A percentile compares a stretch with the other conserved stretches of the same genome.
These are phyloP conservation scores for Russula foetens DNA, from an alignment of 768 basidiomycete genomes.

Conservation along the genomic window DNA sequence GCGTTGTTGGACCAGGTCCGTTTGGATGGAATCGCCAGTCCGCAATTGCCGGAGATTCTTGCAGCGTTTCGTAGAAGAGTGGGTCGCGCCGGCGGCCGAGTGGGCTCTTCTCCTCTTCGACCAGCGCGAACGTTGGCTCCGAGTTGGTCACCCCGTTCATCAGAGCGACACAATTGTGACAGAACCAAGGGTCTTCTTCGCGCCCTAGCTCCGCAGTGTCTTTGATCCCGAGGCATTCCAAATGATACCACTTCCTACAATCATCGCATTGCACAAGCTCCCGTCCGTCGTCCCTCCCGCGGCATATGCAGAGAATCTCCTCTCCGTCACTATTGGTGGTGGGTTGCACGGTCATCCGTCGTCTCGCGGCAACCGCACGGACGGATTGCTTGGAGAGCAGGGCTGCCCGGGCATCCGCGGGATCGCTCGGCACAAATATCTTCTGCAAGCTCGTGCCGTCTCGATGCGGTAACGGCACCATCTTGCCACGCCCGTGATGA, in stretches of 20 bases:
- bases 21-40: conserved; percentile 37
- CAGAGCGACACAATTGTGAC: conserved; percentile 43
- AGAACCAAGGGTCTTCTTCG: conserved; percentile 79
- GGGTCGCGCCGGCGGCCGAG: conserved; percentile 40
- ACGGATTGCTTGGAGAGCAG: conserved; percentile 65
- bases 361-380: conserved; percentile 48
- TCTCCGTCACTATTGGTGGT: conserved; percentile 38
- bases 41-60: conserved; percentile 43
- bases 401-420: conserved; percentile 68
- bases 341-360: conserved; percentile 29
- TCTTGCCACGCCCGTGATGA: conserved; percentile 48
- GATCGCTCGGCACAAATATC: conserved; percentile 50
- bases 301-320: conserved; percentile 56
- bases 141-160: conserved; percentile 22
- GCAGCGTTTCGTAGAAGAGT: conserved; percentile 46
- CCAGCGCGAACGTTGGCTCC: conserved; percentile 66
- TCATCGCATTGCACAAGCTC: conserved; percentile 76
- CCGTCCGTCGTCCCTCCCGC: conserved; percentile 60
- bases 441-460: conserved; percentile 26
- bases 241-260: conserved; percentile 77
- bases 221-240: conserved; percentile 68
- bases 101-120: conserved; percentile 40
- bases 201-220: conserved; percentile 55
- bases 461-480: conserved; percentile 44
- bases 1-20: conserved; percentile 38